A percentile compares a stretch with the other conserved stretches of the same genome.
Conservation (phyloP, 305 asterid genomes). For the Nicotiana rustica region DNA sequence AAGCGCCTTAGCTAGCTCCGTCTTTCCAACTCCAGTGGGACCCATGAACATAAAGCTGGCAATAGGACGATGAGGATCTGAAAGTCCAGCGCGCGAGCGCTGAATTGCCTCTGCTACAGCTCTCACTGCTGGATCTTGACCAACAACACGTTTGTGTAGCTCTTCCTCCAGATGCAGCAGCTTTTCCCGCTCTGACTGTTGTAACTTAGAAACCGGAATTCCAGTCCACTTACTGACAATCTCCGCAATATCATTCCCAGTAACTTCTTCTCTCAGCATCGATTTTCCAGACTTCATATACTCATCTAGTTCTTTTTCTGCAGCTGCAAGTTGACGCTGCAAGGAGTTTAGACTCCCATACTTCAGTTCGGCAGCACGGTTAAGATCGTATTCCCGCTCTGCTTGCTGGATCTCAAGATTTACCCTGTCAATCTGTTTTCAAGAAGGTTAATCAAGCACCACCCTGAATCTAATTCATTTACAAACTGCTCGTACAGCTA, state of each 20-base stretch:
- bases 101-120: conserved; percentile 94
- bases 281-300: conserved; percentile 91
- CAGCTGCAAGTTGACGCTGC: conserved; percentile 84
- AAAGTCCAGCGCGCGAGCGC: conserved; percentile 92
- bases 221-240: conserved; percentile 98
- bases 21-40: conserved; percentile 97
- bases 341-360: conserved; percentile 86
- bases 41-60: conserved; percentile 99
- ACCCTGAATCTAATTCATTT: conserved; percentile 1
- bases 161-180: conserved; percentile 83
- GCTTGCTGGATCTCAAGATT: conserved; percentile 97
- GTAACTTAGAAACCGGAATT: conserved; percentile 85
- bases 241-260: conserved; percentile 85
- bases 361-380: conserved; percentile 95
- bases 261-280: conserved; percentile 92
- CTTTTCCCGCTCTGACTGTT: conserved; percentile 89
- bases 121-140: conserved; percentile 89
- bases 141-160: conserved; percentile 81
- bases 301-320: conserved; percentile 80
- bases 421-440: conserved; percentile 85
- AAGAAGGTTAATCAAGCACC: conserved; percentile 35
- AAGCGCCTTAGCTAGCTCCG: conserved; percentile 93
- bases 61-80: conserved; percentile 95
- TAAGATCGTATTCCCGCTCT: conserved; percentile 93
- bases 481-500: neutral